Base-by-base conservation (phyloP, 345 rosid genomes). In the Aethionema arabicum region DNA sequence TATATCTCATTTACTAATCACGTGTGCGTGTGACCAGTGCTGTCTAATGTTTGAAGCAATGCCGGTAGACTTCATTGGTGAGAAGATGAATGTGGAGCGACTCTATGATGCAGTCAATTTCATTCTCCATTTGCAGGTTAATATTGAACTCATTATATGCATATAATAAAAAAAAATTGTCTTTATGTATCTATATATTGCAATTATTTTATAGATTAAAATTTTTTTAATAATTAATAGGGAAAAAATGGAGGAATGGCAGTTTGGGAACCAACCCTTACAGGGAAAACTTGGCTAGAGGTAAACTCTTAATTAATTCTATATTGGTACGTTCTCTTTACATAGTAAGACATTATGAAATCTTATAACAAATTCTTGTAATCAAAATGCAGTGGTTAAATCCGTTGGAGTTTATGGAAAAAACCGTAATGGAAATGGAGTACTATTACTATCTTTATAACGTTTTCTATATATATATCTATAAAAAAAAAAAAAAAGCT, bases 61-160 rank as follows among this genome's bases (percentile, higher is more conserved):
- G 55, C 27, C 72, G 4, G 10, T 32, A 7, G 66, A 68, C 13
- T 51, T 68, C 11, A 45, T 52, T 59, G 72, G 67, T 14, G 41
- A 68, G 27, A 68, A 68, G 36, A 43, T 68, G 61, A 54, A 68
- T 15, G 74, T 79, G 49, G 80, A 74, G 49, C 70, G 69, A 35
- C 59, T 83, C 21, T 87, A 79, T 59, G 91, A 87, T 79, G 87
- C 90, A 39, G 86, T 83, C 21, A 82, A 90, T 75, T 77, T 85
- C 21, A 56, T 86, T 59, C 86, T 90, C 39, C 82, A 85, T 14
- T 57, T 86, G 29, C 97, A 86, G 91, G 95, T 86, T 6, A 21
- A 21, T 21, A 21, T 21, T 21, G 1, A 21, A 21, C 2, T 21
- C 2, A 21, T 21, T 21, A 21, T 21, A 21, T n/a, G n/a, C n/a